A percentile compares a stretch with the other conserved stretches of the same genome.
Evolutionary conservation across 176 grass and related monocot genomes (phyloP).

Genomic region (Echinochloa phyllopogon): DNA sequence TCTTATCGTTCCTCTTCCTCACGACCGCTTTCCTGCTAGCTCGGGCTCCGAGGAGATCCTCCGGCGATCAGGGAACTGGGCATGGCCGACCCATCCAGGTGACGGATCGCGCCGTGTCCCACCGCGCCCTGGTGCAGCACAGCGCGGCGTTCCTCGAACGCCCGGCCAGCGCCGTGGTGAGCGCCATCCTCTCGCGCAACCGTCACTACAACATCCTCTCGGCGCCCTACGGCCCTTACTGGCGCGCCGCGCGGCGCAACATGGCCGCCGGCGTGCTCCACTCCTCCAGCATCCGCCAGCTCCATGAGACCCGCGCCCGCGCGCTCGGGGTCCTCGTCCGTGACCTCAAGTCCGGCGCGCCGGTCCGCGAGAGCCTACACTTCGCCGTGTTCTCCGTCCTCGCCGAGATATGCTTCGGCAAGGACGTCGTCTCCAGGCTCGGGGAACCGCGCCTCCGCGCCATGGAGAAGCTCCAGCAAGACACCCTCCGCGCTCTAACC

Average conservation of each 20-base stretch:
- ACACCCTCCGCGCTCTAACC: background rate
- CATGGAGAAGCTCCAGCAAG: constrained; percentile 3
- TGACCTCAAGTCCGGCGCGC: background rate
- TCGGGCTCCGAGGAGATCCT: too few species aligned
- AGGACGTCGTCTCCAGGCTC: background rate
- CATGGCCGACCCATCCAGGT: background rate
- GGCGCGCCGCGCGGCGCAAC: constrained; percentile 11
- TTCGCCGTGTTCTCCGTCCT: background rate
- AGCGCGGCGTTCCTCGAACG: background rate
- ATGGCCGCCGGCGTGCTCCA: background rate
- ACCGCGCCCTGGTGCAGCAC: background rate
- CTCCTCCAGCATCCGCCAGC: background rate
- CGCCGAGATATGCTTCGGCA: constrained; percentile 33
- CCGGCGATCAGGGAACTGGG: background rate
- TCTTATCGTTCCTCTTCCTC: background rate
- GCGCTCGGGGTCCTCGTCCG: background rate
- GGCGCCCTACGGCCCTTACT: background rate
- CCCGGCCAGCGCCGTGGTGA: background rate
- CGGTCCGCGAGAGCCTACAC: background rate
- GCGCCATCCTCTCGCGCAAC: constrained; percentile 1
- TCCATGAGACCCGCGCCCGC: background rate
- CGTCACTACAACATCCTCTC: constrained; percentile 10
- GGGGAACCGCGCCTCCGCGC: background rate
- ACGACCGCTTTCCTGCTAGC: background rate
- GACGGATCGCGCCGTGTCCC: background rate